Base-by-base conservation (phyloP, 805 yeast species). In the Brettanomyces bruxellensis region DNA sequence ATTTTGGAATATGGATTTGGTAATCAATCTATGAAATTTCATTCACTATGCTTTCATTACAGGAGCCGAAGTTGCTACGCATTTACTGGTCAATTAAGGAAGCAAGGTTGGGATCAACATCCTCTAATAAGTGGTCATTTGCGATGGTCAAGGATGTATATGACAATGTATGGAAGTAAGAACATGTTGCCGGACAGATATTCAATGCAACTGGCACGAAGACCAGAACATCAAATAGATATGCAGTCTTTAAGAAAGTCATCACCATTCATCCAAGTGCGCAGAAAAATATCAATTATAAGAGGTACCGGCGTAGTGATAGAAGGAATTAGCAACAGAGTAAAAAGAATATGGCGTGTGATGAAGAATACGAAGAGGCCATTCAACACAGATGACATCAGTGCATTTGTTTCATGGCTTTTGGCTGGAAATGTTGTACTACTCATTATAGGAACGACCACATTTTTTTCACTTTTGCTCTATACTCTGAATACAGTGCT, bases 401-500 rank as follows among this genome's bases (percentile, higher is more conserved):
- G 88, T 34, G 98, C 98, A 3, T 72, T 93, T 51, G 78, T 91
- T 48, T 86, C 96, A 5, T 90, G 98, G 96, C 68, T 93, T 28
- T 75, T 93, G 43, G 82, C 93, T 60, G 95, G 96, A 3, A 91
- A 93, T 58, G 81, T 85, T 2, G 62, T 87, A 7, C 70, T 95
- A 66, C 73, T 93, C 45, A 67, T 88, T 22, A 65, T 90, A 25
- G 97, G 91, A 8, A 91, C 99, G 9, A 93, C 99, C 1, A 88
- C 98, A 1, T 91, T 91, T 60, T 78, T 87, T 25, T 89, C 97
- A 4, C 60, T 89, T 40, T 71, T 90, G 1, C 72, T 93, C 11
- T 80, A 83, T 62, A 72, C 90, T 3, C 66, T 85, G 60, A 89
- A 90, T 61, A 83, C 96, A 1, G 83, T 88, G 9, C 81, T 87